Conservation (phyloP, 1,284 basidiomycete genomes). For the Neonothopanus nambi region DNA sequence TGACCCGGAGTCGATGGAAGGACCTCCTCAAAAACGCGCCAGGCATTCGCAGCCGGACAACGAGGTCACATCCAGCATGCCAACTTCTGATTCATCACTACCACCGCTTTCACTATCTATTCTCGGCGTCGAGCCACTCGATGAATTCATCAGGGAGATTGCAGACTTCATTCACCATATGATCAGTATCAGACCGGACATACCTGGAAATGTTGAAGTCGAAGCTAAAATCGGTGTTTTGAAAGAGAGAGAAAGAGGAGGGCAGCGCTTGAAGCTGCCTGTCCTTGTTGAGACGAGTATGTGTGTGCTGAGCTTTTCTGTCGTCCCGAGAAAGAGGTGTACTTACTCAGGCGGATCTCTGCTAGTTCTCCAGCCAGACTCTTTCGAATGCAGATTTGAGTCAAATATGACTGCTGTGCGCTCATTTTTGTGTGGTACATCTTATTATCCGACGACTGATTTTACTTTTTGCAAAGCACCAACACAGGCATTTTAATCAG, state of each 20-base stretch:
- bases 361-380: conserved; percentile 53
- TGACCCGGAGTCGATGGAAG: conserved; percentile 7
- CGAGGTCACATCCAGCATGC: neutral
- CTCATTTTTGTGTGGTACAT: conserved; percentile 22
- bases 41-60: conserved; percentile 1
- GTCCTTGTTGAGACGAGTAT: conserved; percentile 86
- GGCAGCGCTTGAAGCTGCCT: conserved; percentile 68
- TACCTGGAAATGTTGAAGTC: conserved; percentile 66
- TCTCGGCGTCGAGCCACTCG: conserved; percentile 89
- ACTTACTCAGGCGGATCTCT: neutral
- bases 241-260: conserved; percentile 52
- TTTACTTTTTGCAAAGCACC: conserved; percentile 48
- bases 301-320: conserved; percentile 32
- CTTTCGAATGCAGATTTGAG: conserved; percentile 74
- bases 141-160: conserved; percentile 91
- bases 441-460: conserved; percentile 11
- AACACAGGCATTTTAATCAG: conserved; percentile 85
- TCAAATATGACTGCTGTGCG: conserved; percentile 89
- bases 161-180: conserved; percentile 87
- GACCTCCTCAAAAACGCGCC: conserved; percentile 5
- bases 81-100: conserved; percentile 24
- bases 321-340: neutral
- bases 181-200: conserved; percentile 51
- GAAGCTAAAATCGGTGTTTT: conserved; percentile 93
- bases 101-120: conserved; percentile 85